A percentile compares a stretch with the other conserved stretches of the same genome.
phyloP scores from a whole-genome alignment of 495 filamentous ascomycete species.

The Daldinia bambusicola region DNA sequence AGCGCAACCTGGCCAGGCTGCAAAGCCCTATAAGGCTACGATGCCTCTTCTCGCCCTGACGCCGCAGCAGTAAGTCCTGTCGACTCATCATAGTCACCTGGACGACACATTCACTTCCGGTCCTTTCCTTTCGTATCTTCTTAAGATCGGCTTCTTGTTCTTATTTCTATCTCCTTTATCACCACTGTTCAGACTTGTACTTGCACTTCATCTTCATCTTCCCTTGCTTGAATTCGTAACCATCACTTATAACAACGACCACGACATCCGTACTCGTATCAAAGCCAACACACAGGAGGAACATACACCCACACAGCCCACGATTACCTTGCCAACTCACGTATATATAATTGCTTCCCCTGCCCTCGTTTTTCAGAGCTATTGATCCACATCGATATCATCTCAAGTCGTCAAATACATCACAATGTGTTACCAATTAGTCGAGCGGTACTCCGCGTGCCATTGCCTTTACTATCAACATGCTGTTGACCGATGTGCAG shows the following conservation, averaged over 20 bases:
- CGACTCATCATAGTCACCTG: slow-evolving; percentile 51
- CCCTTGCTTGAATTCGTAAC: slow-evolving; percentile 28
- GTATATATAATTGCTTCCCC: slow-evolving; percentile 34
- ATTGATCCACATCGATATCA: slow-evolving; percentile 31
- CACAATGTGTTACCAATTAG: slow-evolving; percentile 76
- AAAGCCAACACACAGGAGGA: slow-evolving; percentile 19
- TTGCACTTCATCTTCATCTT: slow-evolving; percentile 24
- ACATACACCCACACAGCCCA: slow-evolving; percentile 18
- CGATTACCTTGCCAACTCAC: slow-evolving; percentile 18
- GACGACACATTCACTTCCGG: slow-evolving; percentile 45
- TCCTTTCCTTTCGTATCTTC: slow-evolving; percentile 47
- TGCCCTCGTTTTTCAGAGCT: slow-evolving; percentile 16
- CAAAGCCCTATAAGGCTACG: slow-evolving; percentile 54
- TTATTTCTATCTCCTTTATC: slow-evolving; percentile 39
- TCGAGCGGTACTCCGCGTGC: slow-evolving; percentile 83
- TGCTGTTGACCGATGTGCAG: slow-evolving; percentile 76
- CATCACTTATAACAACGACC: slow-evolving; percentile 31
- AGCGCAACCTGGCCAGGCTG: slow-evolving; percentile 43
- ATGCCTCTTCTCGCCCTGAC: slow-evolving; percentile 46
- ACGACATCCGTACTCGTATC: slow-evolving; percentile 20
- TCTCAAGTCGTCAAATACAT: slow-evolving; percentile 22
- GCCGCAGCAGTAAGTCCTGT: slow-evolving; percentile 42
- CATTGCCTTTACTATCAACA: slow-evolving; percentile 84
- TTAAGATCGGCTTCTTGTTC: slow-evolving; percentile 43
- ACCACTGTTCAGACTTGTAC: slow-evolving; percentile 24